Evolutionary conservation across 768 basidiomycete species (phyloP), one percentile per base, ranked within the genome.

Genomic region (Lentinula sp.): DNA sequence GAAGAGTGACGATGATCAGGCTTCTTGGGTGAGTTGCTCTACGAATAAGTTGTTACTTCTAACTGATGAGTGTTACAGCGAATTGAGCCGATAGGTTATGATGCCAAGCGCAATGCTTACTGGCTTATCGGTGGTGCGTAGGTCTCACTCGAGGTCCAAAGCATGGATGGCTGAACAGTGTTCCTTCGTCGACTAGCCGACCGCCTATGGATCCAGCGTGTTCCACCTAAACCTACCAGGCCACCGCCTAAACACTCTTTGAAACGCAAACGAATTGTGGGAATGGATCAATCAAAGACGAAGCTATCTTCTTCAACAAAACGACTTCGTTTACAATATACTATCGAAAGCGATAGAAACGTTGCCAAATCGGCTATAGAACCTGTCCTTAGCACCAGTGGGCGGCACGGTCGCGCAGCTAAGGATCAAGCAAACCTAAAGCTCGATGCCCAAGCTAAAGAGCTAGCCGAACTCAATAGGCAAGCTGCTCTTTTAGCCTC

Each of bases 191-290:
- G 28, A 41, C 49, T 60, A 91, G 91, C 84, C 59, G 87, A 93
- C 67, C 87, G 93, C 23, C 77, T 95, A 23, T 95, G 93, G 93
- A 84, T 93, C 48, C 92, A 94, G 69, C 87, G 90, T n/a, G 74
- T 77, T 35, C 80, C 77, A 10, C 86, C 84, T 1, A 84, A 78
- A 67, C 76, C 77, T 41, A 73, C 74, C 48, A 69, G 65, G 58
- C 64, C 73, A n/a, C 60, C 66, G 7, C 56, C 64, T n/a, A 45
- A 54, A 16, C 71, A 69, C 51, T 69, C 63, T 13, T 64, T 74
- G 41, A 81, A 83, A 59, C 71, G 75, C 56, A 78, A 77, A 48
- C 74, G 81, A 59, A 67, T 73, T 33, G 65, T 70, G 52, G n/a
- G 59, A 54, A 39, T 75, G 71, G 57, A 81, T 79, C 62, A 81